Evolutionary conservation across 106 monocot species (phyloP).

Genomic region (Agapanthus africanus): DNA sequence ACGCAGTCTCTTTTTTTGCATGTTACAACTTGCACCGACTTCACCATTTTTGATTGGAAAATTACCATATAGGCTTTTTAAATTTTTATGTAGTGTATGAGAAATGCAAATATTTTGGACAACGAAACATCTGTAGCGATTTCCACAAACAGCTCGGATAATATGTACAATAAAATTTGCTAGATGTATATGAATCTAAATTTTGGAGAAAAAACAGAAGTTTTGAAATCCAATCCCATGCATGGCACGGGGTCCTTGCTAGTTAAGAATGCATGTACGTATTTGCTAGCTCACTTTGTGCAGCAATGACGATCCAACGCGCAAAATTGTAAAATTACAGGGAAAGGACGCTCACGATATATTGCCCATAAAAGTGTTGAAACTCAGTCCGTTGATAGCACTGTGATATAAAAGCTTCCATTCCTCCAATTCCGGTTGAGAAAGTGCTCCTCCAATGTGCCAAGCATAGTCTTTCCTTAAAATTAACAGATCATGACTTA

Average conservation of each 20-base stretch:
- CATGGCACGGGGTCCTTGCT: too few species aligned
- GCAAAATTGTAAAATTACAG: background rate
- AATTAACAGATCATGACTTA: slow-evolving; percentile 38
- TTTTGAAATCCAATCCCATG: too few species aligned
- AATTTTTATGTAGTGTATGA: too few species aligned
- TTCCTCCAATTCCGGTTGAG: slow-evolving; percentile 54
- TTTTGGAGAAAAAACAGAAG: background rate
- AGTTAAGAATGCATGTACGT: slow-evolving; percentile 1
- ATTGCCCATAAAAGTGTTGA: slow-evolving; percentile 80
- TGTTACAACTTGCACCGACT: too few species aligned
- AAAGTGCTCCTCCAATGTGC: slow-evolving; percentile 83
- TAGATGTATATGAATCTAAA: background rate
- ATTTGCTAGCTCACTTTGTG: background rate
- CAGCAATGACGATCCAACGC: background rate
- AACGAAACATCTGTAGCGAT: too few species aligned
- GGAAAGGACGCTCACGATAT: slow-evolving; percentile 54
- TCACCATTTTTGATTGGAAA: too few species aligned
- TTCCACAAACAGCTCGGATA: too few species aligned
- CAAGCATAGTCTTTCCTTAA: slow-evolving; percentile 86
- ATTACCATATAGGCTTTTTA: too few species aligned
- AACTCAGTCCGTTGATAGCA: slow-evolving; percentile 79
- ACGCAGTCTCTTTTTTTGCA: too few species aligned
- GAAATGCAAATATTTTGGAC: too few species aligned
- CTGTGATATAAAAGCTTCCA: slow-evolving; percentile 96
- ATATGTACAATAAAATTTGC: too few species aligned